These are phyloP conservation scores for Crithidia mellificae DNA, from an alignment of 208 protist genomes.

Conservation along the genomic window DNA sequence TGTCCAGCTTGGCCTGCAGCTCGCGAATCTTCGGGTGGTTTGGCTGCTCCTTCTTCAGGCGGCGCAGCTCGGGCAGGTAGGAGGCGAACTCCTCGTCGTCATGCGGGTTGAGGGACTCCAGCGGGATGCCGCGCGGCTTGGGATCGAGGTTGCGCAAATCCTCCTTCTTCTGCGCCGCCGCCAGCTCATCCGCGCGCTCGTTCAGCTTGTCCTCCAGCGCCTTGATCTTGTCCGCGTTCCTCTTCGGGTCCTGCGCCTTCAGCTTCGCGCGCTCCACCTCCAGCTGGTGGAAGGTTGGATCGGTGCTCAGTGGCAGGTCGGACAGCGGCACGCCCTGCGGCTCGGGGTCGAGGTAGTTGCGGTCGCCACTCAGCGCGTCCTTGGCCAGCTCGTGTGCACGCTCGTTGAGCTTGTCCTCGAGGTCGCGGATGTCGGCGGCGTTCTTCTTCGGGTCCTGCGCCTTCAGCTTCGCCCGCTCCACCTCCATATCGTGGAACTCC, in stretches of 20 bases:
- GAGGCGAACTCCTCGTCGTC: slow-evolving; percentile 61
- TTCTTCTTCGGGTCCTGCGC: slow-evolving; percentile 58
- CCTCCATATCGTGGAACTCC: slow-evolving; percentile 73
- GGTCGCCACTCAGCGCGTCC: slow-evolving; percentile 52
- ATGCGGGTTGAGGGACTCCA: slow-evolving; percentile 57
- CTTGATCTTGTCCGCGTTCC: slow-evolving; percentile 54
- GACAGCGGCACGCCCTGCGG: slow-evolving; percentile 69
- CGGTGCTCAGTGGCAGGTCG: slow-evolving; percentile 67
- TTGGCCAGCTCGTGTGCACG: slow-evolving; percentile 70
- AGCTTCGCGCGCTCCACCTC: slow-evolving; percentile 78
- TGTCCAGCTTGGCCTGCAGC: slow-evolving; percentile 52
- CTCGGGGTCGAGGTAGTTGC: slow-evolving; percentile 64
- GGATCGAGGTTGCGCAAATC: slow-evolving; percentile 61
- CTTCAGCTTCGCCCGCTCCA: slow-evolving; percentile 60
- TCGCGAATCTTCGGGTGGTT: slow-evolving; percentile 51
- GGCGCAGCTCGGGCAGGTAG: slow-evolving; percentile 63
- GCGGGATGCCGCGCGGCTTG: slow-evolving; percentile 59
- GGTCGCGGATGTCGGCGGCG: slow-evolving; percentile 44
- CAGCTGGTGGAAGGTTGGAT: slow-evolving; percentile 58
- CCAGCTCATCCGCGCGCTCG: slow-evolving; percentile 58
- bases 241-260: slow-evolving; percentile 61
- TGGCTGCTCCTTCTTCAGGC: slow-evolving; percentile 62
- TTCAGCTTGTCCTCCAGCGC: slow-evolving; percentile 69
- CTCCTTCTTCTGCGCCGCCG: slow-evolving; percentile 52
- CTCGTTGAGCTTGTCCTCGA: slow-evolving; percentile 64